Evolutionary conservation across 179 eudicot species (phyloP), one percentile per base, ranked within the genome.

Genomic region (Corrigiola litoralis): DNA sequence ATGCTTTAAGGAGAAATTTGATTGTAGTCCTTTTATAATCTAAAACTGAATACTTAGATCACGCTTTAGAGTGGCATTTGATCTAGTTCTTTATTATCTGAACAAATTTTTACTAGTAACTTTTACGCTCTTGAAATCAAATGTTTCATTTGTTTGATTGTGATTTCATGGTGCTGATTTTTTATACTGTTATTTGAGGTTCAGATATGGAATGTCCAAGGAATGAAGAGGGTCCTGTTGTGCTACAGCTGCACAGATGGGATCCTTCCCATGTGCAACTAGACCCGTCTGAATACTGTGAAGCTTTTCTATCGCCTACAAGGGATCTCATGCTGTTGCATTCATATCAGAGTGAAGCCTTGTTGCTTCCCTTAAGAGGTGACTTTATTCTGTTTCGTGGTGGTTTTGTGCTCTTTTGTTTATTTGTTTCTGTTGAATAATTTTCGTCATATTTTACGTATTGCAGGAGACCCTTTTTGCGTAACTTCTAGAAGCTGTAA

Each of bases 221-320:
- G 41, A 72, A 47, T 62, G 76, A 61, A 47, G 86, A 81, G 65
- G 82, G 81, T 58, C 94, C 86, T 46, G 81, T 82, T 61, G 72
- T 94, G 68, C 76, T 94, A 76, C 88, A 88, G 83, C 65, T 94
- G 88, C 85, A 76, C 66, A 88, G 84, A 72, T 90, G 89, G 96
- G 84, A 78, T 40, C 63, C 84, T 36, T 77, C 87, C 31, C 74
- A 53, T 59, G 51, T 80, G 49, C 74, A 67, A 58, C 63, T 75
- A 25, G 73, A 81, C 61, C 65, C 81, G 32, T 82, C 87, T 17
- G 82, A 83, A 69, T 94, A 82, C 71, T 68, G 72, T 17, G 96
- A 94, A 82, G 97, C 88, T 61, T 94, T 87, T 73, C 72, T 94
- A 44, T 90, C 99, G 64, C 99, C 99, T 2, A 78, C 94, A 4